A percentile compares a stretch with the other conserved stretches of the same genome.
phyloP scores from a whole-genome alignment of 2,329 filamentous ascomycete species.

The Tolypocladium cylindrosporum region DNA sequence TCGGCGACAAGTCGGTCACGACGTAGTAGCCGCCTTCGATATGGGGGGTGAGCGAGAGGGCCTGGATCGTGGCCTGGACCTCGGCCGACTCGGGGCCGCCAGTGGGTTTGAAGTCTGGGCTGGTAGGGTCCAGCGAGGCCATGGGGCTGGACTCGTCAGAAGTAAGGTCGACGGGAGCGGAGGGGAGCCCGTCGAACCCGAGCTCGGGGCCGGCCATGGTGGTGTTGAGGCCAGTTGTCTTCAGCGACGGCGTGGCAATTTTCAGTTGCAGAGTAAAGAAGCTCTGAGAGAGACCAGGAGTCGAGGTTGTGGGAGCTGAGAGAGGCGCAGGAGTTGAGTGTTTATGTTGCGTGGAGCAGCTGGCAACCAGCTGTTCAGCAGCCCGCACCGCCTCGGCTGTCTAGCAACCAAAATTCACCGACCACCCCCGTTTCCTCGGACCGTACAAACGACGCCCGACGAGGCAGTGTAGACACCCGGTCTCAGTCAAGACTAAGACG shows the following conservation, averaged over 20 bases:
- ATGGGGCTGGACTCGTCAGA: background rate
- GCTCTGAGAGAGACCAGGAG: background rate
- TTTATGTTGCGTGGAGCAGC: background rate
- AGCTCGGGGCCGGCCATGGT: background rate
- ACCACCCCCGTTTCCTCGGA: background rate
- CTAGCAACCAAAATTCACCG: background rate
- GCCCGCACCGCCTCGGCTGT: background rate
- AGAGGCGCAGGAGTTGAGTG: background rate
- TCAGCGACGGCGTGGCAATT: background rate
- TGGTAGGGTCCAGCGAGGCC: background rate
- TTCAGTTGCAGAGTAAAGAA: background rate
- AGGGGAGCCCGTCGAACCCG: background rate
- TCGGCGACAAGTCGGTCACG: conserved; percentile 47
- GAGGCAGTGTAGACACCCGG: background rate
- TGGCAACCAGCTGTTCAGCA: background rate
- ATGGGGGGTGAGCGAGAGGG: conserved; percentile 33
- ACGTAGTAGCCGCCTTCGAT: conserved; percentile 56
- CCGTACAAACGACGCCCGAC: background rate
- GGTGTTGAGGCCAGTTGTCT: background rate
- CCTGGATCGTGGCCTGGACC: conserved; percentile 9
- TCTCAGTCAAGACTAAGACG: background rate
- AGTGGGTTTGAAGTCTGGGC: background rate
- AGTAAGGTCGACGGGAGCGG: background rate
- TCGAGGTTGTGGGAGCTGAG: background rate
- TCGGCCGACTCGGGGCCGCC: conserved; percentile 3